phyloP scores from a whole-genome alignment of 495 filamentous ascomycete species.

The Aspergillus incahuasiensis region DNA sequence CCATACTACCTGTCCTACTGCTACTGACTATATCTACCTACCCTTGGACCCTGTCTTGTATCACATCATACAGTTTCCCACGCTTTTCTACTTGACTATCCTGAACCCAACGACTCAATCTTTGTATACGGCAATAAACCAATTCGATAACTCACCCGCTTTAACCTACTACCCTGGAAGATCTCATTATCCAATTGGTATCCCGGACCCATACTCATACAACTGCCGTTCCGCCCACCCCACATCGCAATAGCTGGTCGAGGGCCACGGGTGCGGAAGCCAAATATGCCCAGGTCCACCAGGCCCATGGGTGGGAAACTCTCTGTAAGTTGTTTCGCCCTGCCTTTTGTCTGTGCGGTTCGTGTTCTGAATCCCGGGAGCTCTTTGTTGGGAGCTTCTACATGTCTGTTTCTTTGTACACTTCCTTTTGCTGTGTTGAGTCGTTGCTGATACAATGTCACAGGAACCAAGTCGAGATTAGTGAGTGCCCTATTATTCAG shows the following conservation, averaged over 20 bases:
- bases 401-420: neutral
- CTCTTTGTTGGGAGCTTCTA: neutral
- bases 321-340: conserved; percentile 16
- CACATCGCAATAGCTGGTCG: conserved; percentile 11
- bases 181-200: neutral
- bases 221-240: conserved; percentile 6
- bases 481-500: conserved; percentile 16
- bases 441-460: conserved; percentile 23
- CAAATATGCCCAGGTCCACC: conserved; percentile 10
- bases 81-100: neutral
- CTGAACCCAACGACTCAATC: neutral
- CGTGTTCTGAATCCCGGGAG: neutral
- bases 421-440: neutral
- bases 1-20: neutral
- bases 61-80: neutral
- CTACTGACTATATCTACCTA: neutral
- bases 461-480: conserved; percentile 19
- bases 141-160: neutral
- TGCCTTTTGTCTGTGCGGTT: neutral
- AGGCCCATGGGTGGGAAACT: conserved; percentile 13
- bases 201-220: neutral
- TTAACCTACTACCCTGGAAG: neutral
- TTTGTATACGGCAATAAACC: neutral
- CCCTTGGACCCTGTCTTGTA: neutral
- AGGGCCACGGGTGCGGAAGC: neutral